phyloP scores from a whole-genome alignment of 129 eudicot genomes.

The Pulicaria dysenterica region DNA sequence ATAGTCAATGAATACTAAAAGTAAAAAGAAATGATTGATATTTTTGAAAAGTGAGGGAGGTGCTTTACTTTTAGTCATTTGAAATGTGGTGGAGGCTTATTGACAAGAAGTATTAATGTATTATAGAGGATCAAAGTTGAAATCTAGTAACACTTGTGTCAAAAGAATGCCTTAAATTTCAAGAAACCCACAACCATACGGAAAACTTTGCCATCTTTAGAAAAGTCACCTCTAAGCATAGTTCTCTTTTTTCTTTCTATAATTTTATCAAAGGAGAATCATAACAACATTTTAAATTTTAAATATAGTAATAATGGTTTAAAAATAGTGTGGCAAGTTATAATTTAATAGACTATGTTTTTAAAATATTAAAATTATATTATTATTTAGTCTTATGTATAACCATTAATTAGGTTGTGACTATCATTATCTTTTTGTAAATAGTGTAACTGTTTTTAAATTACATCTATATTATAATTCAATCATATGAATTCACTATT shows the following conservation, averaged over 20 bases:
- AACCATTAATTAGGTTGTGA: too few relatives aligned
- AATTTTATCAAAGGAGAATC: too few relatives aligned
- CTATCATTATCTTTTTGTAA: too few relatives aligned
- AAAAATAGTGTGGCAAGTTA: too few relatives aligned
- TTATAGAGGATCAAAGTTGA: conserved; percentile 16
- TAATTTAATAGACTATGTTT: too few relatives aligned
- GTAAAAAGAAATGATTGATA: conserved; percentile 17
- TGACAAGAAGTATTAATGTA: conserved; percentile 24
- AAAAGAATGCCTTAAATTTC: conserved; percentile 35
- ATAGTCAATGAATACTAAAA: conserved; percentile 9
- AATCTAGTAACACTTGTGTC: conserved; percentile 11
- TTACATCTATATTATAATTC: too few relatives aligned
- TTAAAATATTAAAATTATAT: too few relatives aligned
- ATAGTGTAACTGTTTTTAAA: too few relatives aligned
- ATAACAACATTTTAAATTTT: too few relatives aligned
- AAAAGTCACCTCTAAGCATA: conserved; percentile 17
- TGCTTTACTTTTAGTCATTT: conserved; percentile 21
- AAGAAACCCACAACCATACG: conserved; percentile 26
- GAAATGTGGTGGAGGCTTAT: conserved; percentile 31
- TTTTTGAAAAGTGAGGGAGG: conserved; percentile 14
- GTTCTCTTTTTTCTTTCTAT: neutral
- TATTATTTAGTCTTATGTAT: too few relatives aligned
- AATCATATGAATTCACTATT: too few relatives aligned
- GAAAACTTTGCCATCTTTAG: conserved; percentile 13
- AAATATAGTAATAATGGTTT: too few relatives aligned